A percentile compares a stretch with the other conserved stretches of the same genome.
These are phyloP conservation scores for Pythium aphanidermatum DNA, from an alignment of 352 stramenopile species.

Conservation along the genomic window DNA sequence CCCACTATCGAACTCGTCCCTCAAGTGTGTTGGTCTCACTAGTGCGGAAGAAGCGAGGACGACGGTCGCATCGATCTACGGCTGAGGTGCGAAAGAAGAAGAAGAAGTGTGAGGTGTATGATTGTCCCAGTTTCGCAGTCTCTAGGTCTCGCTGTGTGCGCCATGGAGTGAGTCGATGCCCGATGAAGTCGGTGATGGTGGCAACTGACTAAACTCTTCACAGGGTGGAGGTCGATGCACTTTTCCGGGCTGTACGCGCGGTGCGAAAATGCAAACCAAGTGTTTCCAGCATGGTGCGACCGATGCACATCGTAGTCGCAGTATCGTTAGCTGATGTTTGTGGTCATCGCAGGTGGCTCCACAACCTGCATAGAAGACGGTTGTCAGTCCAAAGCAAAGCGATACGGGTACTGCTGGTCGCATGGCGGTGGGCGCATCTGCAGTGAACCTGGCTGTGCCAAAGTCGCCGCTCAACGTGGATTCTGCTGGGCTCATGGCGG, in stretches of 20 bases:
- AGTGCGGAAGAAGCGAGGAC: conserved; percentile 4
- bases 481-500: conserved; percentile 31
- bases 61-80: too few species aligned
- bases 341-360: conserved; percentile 5
- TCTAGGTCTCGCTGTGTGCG: conserved; percentile 11
- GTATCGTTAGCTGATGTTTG: not conserved
- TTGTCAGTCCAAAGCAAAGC: conserved; percentile 14
- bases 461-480: conserved; percentile 22
- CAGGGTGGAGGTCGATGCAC: conserved; percentile 14
- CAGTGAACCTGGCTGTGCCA: conserved; percentile 13
- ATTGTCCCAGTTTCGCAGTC: conserved; percentile 14
- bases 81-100: too few species aligned
- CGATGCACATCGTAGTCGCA: not conserved
- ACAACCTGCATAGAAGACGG: conserved; percentile 14
- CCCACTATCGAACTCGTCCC: not conserved
- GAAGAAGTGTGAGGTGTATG: conserved; percentile 5
- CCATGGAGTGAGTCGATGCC: conserved; percentile 15
- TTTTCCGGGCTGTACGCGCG: conserved; percentile 12
- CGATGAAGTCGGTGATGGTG: too few species aligned
- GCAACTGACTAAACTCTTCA: not conserved
- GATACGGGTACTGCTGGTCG: conserved; percentile 22
- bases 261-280: conserved; percentile 14
- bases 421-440: conserved; percentile 25
- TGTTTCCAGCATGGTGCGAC: conserved; percentile 20
- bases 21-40: conserved; percentile 6